Evolutionary conservation across 2,329 filamentous ascomycete genomes (phyloP).

Genomic region (Verticillium longisporum): DNA sequence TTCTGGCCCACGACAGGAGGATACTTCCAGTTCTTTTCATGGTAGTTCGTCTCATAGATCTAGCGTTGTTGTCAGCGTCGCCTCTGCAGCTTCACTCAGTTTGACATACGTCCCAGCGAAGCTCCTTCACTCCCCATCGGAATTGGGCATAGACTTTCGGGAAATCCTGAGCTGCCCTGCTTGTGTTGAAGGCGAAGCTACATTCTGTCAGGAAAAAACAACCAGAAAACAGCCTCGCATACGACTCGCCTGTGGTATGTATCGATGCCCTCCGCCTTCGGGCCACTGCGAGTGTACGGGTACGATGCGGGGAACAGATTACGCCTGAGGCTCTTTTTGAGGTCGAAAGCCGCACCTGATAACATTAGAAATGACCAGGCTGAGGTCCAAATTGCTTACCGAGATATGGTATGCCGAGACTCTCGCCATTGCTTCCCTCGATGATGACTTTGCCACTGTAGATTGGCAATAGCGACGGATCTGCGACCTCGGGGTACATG

Average conservation of each 20-base stretch:
- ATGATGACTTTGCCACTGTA: slow-evolving; percentile 27
- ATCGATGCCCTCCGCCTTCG: slow-evolving; percentile 2
- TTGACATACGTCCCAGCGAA: slow-evolving; percentile 10
- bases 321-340: slow-evolving; percentile 5
- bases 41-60: slow-evolving; percentile 18
- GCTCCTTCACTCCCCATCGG: slow-evolving; percentile 10
- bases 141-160: slow-evolving; percentile 8
- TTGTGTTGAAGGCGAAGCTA: slow-evolving; percentile 8
- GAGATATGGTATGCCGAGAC: slow-evolving; percentile 24
- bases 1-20: slow-evolving; percentile 18
- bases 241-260: not conserved
- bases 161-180: slow-evolving; percentile 12
- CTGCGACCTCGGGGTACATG: slow-evolving; percentile 14
- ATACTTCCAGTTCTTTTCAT: slow-evolving; percentile 18
- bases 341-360: slow-evolving; percentile 6
- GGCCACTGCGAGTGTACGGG: slow-evolving; percentile 5
- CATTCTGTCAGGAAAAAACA: not conserved
- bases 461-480: slow-evolving; percentile 21
- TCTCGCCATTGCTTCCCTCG: slow-evolving; percentile 20
- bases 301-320: slow-evolving; percentile 5
- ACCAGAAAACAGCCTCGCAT: too few species aligned
- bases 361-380: not conserved
- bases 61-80: not conserved
- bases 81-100: not conserved
- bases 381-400: slow-evolving; percentile 7